Evolutionary conservation across 2,329 filamentous ascomycete species (phyloP).

Genomic region (Grosmannia clavigera): DNA sequence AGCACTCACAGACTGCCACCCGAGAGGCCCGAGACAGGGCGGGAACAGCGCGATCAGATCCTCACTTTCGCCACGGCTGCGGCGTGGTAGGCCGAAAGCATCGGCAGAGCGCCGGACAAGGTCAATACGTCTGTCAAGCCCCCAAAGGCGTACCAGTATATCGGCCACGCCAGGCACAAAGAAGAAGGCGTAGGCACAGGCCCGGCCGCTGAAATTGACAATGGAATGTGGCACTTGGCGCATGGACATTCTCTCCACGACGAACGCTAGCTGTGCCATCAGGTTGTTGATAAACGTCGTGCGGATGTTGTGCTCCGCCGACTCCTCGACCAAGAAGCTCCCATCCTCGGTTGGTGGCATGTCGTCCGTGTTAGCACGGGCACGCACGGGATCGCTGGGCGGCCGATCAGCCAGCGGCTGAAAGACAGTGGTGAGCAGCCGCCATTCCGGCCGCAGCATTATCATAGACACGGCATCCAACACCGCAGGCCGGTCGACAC

Average conservation of each 20-base stretch:
- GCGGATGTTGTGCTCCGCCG: constrained; percentile 76
- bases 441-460: constrained; percentile 86
- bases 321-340: constrained; percentile 38
- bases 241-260: constrained; percentile 80
- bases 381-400: constrained; percentile 30
- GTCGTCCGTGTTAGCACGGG: constrained; percentile 36
- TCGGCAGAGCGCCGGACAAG: constrained; percentile 59
- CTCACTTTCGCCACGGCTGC: constrained; percentile 43
- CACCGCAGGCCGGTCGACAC: constrained; percentile 70
- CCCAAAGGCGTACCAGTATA: constrained; percentile 72
- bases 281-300: constrained; percentile 79
- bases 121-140: constrained; percentile 43
- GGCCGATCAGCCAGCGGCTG: constrained; percentile 47
- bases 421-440: constrained; percentile 56
- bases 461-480: constrained; percentile 68
- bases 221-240: constrained; percentile 53
- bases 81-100: constrained; percentile 52
- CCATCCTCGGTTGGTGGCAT: constrained; percentile 53
- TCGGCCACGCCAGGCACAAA: constrained; percentile 82
- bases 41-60: constrained; percentile 61
- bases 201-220: constrained; percentile 80
- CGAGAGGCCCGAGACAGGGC: constrained; percentile 43
- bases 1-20: constrained; percentile 39
- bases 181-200: constrained; percentile 85
- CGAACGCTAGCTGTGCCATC: constrained; percentile 69